These are phyloP conservation scores for Hanseniaspora guilliermondii DNA, from an alignment of 805 yeast species.

Conservation along the genomic window DNA sequence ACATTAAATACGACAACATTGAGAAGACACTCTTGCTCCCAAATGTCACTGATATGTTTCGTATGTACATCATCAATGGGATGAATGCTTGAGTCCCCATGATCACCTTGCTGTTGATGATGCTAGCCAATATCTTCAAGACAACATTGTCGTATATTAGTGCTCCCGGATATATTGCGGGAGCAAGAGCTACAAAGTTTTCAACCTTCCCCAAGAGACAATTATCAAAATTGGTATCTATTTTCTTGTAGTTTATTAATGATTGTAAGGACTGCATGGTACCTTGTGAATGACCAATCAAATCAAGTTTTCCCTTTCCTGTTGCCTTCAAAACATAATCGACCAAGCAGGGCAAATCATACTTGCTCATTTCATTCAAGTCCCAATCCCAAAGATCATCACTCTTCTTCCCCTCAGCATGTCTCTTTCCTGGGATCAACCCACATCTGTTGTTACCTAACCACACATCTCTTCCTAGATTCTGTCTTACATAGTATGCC, in stretches of 20 bases:
- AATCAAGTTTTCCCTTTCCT: constrained; percentile 35
- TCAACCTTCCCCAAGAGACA: constrained; percentile 44
- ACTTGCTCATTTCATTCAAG: constrained; percentile 64
- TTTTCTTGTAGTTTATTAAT: constrained; percentile 35
- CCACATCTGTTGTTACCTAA: constrained; percentile 85
- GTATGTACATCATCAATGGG: constrained; percentile 55
- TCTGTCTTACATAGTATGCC: constrained; percentile 41
- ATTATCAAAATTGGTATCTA: constrained; percentile 18
- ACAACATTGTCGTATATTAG: constrained; percentile 51
- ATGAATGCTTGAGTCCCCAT: constrained; percentile 74
- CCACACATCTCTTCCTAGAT: constrained; percentile 73
- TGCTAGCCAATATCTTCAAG: constrained; percentile 46
- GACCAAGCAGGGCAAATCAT: constrained; percentile 65
- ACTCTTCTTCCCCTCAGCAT: constrained; percentile 32
- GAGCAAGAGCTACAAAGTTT: constrained; percentile 67
- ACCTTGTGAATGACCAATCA: constrained; percentile 87
- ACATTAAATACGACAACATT: constrained; percentile 61
- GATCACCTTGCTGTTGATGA: constrained; percentile 37
- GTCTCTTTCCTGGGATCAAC: constrained; percentile 38
- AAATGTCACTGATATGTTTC: constrained; percentile 34
- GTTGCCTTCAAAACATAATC: constrained; percentile 40
- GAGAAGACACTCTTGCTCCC: constrained; percentile 42
- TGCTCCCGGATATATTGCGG: constrained; percentile 83
- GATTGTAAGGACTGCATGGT: constrained; percentile 74
- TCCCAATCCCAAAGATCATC: constrained; percentile 80